phyloP scores from a whole-genome alignment of 306 rosid species.

The Prinsepia uniflora region DNA sequence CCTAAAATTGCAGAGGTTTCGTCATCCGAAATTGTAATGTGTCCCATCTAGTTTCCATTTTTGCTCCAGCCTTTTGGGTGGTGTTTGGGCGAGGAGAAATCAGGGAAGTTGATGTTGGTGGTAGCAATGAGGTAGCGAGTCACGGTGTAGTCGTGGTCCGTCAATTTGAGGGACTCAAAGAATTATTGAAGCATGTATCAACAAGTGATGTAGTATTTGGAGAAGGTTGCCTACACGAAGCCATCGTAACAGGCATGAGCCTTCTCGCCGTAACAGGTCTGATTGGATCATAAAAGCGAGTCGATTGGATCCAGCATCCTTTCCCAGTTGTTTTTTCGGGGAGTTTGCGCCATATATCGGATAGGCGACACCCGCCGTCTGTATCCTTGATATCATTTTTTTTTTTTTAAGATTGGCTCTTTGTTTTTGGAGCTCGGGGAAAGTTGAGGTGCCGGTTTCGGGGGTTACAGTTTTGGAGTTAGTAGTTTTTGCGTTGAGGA shows the following conservation, averaged over 20 bases:
- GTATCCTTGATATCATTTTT: neutral
- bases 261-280: conserved; percentile 82
- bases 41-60: conserved; percentile 83
- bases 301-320: conserved; percentile 71
- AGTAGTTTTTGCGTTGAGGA: conserved; percentile 10
- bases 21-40: conserved; percentile 64
- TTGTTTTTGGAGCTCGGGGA: conserved; percentile 25
- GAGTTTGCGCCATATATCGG: conserved; percentile 58
- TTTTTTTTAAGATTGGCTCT: neutral
- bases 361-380: conserved; percentile 8
- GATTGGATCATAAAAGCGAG: conserved; percentile 50
- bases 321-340: conserved; percentile 62
- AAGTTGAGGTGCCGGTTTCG: conserved; percentile 3
- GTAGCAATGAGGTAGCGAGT: conserved; percentile 77
- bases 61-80: conserved; percentile 77
- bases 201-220: conserved; percentile 78
- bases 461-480: neutral
- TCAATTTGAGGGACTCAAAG: conserved; percentile 35
- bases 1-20: conserved; percentile 38
- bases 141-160: conserved; percentile 39
- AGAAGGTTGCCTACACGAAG: conserved; percentile 71
- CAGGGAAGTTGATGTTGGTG: conserved; percentile 51
- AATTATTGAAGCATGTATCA: conserved; percentile 38
- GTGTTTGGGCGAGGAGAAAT: conserved; percentile 62
- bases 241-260: conserved; percentile 85